phyloP scores from a whole-genome alignment of 1,284 basidiomycete species.

The Moesziomyces sp. region DNA sequence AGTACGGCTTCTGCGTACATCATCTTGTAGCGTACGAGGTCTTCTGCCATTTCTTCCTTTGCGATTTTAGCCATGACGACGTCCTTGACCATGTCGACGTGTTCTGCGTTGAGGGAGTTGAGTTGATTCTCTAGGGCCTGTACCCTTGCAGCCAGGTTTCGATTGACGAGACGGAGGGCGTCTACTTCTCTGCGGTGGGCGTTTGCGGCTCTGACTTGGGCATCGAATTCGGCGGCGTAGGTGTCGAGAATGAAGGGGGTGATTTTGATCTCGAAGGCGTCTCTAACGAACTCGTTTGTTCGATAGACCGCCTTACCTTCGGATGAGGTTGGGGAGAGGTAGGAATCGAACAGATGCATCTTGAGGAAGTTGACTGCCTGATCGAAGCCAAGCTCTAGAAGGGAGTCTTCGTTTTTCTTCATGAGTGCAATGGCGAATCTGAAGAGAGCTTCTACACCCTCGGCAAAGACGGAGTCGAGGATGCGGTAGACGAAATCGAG shows the following conservation, averaged over 20 bases:
- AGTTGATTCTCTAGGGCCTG: constrained; percentile 63
- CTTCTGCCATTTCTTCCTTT: constrained; percentile 66
- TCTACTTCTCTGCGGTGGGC: constrained; percentile 63
- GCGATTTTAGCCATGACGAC: constrained; percentile 64
- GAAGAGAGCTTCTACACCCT: constrained; percentile 95
- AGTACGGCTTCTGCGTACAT: constrained; percentile 62
- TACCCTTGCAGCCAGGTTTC: constrained; percentile 58
- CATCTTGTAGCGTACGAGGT: constrained; percentile 63
- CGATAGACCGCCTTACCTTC: constrained; percentile 7
- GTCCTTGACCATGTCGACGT: constrained; percentile 65
- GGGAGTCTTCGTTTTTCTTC: constrained; percentile 82
- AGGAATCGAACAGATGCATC: constrained; percentile 49
- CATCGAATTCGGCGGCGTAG: constrained; percentile 63
- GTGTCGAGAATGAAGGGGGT: constrained; percentile 58
- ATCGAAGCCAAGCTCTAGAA: constrained; percentile 60
- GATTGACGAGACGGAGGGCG: constrained; percentile 61
- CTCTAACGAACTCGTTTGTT: constrained; percentile 58
- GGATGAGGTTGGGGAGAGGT: neutral
- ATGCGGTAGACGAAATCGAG: constrained; percentile 93
- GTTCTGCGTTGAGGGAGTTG: constrained; percentile 56
- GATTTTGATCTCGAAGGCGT: constrained; percentile 64
- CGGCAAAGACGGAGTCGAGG: constrained; percentile 92
- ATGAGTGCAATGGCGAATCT: constrained; percentile 90
- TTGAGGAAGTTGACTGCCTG: constrained; percentile 58
- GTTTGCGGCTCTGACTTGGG: constrained; percentile 57